Percentiles rank a stretch among this genome's conserved stretches.
Conservation (phyloP, 768 basidiomycete genomes). For the Thelephora aurantiotincta region DNA sequence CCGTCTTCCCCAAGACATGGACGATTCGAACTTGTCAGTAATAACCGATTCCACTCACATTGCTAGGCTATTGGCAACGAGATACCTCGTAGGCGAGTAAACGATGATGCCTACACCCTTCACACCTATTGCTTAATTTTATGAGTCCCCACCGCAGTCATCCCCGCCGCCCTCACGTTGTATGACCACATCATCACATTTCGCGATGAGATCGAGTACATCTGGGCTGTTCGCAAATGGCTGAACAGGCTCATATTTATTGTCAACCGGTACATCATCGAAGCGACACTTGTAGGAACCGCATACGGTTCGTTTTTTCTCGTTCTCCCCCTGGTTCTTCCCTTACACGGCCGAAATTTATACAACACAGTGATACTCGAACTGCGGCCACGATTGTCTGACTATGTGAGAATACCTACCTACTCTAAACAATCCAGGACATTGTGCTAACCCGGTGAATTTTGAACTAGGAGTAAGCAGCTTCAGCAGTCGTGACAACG, state of each 20-base stretch:
- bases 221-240: conserved; percentile 25
- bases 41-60: background rate
- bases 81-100: background rate
- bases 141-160: conserved; percentile 10
- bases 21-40: no score
- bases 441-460: no score
- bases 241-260: conserved; percentile 26
- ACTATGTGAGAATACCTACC: no score
- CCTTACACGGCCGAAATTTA: no score
- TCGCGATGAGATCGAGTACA: conserved; percentile 23
- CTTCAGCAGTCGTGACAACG: no score
- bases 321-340: background rate
- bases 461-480: no score
- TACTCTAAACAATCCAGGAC: no score
- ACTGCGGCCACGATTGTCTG: no score
- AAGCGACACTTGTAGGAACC: background rate
- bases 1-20: no score
- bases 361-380: no score
- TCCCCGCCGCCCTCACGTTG: conserved; percentile 19
- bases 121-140: background rate
- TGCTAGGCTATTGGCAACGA: background rate
- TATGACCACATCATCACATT: conserved; percentile 30
- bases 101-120: conserved; percentile 1
- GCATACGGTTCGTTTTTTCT: background rate
- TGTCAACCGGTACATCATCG: conserved; percentile 23